These are phyloP conservation scores for Exsudoporus frostii DNA, from an alignment of 768 basidiomycete species.

Conservation along the genomic window DNA sequence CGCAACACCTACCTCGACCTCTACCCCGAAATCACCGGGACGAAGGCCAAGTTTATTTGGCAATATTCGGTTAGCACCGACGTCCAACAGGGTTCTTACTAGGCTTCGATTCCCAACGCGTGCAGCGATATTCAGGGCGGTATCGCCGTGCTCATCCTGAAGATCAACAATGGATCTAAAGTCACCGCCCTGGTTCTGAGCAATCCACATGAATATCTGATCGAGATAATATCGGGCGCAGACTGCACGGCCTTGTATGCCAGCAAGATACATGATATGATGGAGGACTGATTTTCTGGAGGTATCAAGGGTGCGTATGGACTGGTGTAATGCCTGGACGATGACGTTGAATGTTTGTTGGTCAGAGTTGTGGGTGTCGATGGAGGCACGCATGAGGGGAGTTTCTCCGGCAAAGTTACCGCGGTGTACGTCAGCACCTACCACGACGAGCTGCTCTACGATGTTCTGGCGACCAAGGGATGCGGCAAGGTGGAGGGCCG, in stretches of 20 bases:
- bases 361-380: slow-evolving; percentile 85
- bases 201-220: slow-evolving; percentile 83
- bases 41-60: slow-evolving; percentile 92
- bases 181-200: slow-evolving; percentile 68
- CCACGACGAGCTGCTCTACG: slow-evolving; percentile 65
- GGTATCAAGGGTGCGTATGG: slow-evolving; percentile 86
- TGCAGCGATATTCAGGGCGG: slow-evolving; percentile 92
- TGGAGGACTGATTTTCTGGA: slow-evolving; percentile 85
- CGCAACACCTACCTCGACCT: slow-evolving; percentile 65
- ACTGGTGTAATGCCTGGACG: slow-evolving; percentile 60
- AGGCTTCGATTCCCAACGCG: slow-evolving; percentile 87
- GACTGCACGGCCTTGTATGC: slow-evolving; percentile 81
- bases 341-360: slow-evolving; percentile 68
- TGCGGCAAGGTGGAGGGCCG: slow-evolving; percentile 89
- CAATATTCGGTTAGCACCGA: slow-evolving; percentile 85
- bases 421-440: slow-evolving; percentile 84
- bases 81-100: slow-evolving; percentile 83
- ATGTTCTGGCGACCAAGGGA: slow-evolving; percentile 72
- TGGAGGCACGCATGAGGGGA: slow-evolving; percentile 85
- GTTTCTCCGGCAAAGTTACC: slow-evolving; percentile 96
- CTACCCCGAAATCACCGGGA: slow-evolving; percentile 93
- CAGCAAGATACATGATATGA: slow-evolving; percentile 87
- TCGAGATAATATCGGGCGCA: slow-evolving; percentile 91
- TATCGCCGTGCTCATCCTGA: slow-evolving; percentile 94
- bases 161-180: slow-evolving; percentile 83